Evolutionary conservation across 108 stramenopile species (phyloP), one percentile per base, ranked within the genome.

Genomic region (Nitzschia sp.): DNA sequence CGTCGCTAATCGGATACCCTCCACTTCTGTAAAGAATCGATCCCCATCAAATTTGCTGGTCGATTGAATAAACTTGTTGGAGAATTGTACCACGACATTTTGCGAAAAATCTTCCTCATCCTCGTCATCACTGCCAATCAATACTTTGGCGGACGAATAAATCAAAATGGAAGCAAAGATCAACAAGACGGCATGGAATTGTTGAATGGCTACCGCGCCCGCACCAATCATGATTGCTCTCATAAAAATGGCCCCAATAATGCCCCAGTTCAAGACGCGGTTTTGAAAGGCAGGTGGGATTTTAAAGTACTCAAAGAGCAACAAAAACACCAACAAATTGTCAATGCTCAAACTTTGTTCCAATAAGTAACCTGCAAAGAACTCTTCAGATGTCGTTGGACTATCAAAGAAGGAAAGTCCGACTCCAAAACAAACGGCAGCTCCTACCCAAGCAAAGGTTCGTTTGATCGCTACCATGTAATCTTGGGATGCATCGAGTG

Each of bases 151-250:
- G 6, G 90, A 82, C 32, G 87, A 86, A 35, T 77, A 94, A 19
- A 97, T 70, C 57, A 98, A 60, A 66, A 98, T 90, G 23, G 57
- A 47, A 9, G 96, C 97, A 79, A 97, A 98, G 23, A 96, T 76
- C 51, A 98, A 63, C 19, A 95, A 68, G 30, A 94, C 87, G 18
- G 66, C 86, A 55, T 90, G 95, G 73, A 96, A 95, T 8, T 91
- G 71, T 56, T 96, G 67, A 35, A 98, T 63, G 0, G 94, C 95
- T 29, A 86, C 93, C 1, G 93, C 89, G 23, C 98, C 98, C 1
- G 93, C 64, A 30, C 88, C 89, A 74, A 98, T 98, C 94, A 98
- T 96, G 38, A 94, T 75, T 1, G 91, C 95, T 34, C 98, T 82
- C 93, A 98, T 94, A 1, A 93, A 79, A 59, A 97, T 72, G 25